Percentiles rank a stretch among this genome's conserved stretches.
Conservation (phyloP, 208 protist genomes). For the Trypanosoma congolense region DNA sequence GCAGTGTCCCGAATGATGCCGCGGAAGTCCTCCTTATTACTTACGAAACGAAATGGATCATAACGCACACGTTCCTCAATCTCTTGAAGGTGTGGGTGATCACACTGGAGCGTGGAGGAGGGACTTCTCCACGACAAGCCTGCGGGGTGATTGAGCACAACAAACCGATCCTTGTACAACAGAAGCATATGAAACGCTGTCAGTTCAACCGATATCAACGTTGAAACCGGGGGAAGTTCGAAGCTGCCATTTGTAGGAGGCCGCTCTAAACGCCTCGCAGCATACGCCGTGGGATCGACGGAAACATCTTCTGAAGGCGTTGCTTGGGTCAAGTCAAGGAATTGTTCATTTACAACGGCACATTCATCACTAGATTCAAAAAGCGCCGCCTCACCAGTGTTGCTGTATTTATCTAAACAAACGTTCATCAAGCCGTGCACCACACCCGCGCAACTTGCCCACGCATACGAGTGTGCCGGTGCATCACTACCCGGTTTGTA, state of each 20-base stretch:
- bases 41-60: constrained; percentile 49
- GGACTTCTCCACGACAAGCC: constrained; percentile 58
- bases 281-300: neutral
- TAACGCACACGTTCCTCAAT: constrained; percentile 68
- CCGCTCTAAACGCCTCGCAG: neutral
- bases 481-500: constrained; percentile 30
- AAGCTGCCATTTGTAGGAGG: neutral
- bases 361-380: constrained; percentile 5
- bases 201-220: constrained; percentile 57
- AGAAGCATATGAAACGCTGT: constrained; percentile 93
- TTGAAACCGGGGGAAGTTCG: constrained; percentile 1
- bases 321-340: constrained; percentile 14
- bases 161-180: constrained; percentile 69
- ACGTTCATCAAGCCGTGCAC: constrained; percentile 52
- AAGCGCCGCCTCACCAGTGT: constrained; percentile 9
- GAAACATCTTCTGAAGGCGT: neutral
- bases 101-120: constrained; percentile 16
- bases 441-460: constrained; percentile 40
- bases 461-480: constrained; percentile 49
- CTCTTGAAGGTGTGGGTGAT: constrained; percentile 48
- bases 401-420: neutral
- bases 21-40: constrained; percentile 18
- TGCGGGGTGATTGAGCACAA: constrained; percentile 78
- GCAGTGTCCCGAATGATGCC: constrained; percentile 46
- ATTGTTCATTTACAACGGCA: constrained; percentile 22